Conservation (phyloP, 2,329 filamentous ascomycete genomes). For the Aspergillus ruber region DNA sequence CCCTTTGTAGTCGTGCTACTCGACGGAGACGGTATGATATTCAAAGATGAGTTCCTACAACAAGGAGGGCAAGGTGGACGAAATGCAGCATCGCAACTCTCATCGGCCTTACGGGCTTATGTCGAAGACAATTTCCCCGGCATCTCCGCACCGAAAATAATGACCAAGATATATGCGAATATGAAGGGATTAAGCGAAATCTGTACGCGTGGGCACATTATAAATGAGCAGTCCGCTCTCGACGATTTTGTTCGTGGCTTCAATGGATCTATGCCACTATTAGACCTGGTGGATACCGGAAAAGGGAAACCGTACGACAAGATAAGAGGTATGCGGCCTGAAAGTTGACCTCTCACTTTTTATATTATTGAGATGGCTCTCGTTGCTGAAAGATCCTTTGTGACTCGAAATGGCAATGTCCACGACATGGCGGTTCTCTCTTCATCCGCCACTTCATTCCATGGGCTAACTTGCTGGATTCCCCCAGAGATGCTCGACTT, state of each 20-base stretch:
- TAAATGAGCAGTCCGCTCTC: slow-evolving; percentile 36
- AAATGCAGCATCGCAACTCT: slow-evolving; percentile 47
- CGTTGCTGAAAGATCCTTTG: neutral
- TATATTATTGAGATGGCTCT: slow-evolving; percentile 7
- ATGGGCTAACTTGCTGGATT: slow-evolving; percentile 18
- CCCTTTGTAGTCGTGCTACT: slow-evolving; percentile 50
- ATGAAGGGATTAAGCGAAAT: slow-evolving; percentile 45
- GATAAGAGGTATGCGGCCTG: slow-evolving; percentile 35
- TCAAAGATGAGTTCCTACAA: slow-evolving; percentile 45
- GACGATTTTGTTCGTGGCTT: slow-evolving; percentile 53
- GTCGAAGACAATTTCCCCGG: slow-evolving; percentile 35
- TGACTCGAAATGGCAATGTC: neutral
- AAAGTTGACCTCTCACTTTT: slow-evolving; percentile 2
- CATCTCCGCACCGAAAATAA: slow-evolving; percentile 42
- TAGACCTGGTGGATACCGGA: slow-evolving; percentile 47
- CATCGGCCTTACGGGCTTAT: slow-evolving; percentile 38
- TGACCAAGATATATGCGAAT: slow-evolving; percentile 50
- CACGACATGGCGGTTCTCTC: neutral
- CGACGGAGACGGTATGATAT: slow-evolving; percentile 52
- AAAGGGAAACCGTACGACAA: slow-evolving; percentile 43
- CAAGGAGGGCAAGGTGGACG: slow-evolving; percentile 48
- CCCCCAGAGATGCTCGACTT: slow-evolving; percentile 48
- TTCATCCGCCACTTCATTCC: neutral
- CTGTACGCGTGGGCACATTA: slow-evolving; percentile 41
- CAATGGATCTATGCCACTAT: slow-evolving; percentile 45